phyloP scores from a whole-genome alignment of 495 filamentous ascomycete genomes.

The Endocarpon pusillum region DNA sequence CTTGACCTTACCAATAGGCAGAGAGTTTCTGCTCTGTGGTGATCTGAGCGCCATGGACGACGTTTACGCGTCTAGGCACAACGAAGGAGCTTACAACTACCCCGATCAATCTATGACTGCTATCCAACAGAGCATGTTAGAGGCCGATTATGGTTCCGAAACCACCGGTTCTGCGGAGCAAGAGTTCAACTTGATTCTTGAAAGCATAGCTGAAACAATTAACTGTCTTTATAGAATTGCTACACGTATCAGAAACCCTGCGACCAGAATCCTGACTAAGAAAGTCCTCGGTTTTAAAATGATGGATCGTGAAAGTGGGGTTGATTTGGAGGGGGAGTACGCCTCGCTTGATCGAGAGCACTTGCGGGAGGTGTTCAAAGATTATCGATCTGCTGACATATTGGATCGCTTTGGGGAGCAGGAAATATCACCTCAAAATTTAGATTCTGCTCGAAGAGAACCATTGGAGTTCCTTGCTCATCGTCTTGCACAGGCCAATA shows the following conservation, averaged over 20 bases:
- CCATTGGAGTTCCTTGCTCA: too few species aligned
- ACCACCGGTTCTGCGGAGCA: neutral
- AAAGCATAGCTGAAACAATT: neutral
- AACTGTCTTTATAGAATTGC: neutral
- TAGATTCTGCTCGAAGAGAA: too few species aligned
- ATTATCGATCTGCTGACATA: too few species aligned
- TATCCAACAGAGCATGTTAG: neutral
- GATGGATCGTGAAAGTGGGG: neutral
- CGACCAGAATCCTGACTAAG: neutral
- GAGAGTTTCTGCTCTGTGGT: neutral
- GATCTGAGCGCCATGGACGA: neutral
- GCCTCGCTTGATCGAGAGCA: neutral
- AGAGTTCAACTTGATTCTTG: neutral
- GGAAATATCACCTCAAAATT: too few species aligned
- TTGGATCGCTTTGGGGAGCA: too few species aligned
- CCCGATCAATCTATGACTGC: neutral
- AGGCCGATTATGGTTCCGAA: neutral
- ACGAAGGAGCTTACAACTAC: neutral
- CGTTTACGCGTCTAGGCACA: neutral
- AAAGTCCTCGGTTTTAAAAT: neutral
- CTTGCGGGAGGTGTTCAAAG: neutral
- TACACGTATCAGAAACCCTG: neutral
- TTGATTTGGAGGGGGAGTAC: neutral
- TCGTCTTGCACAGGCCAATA: neutral
- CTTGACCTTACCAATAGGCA: neutral